A percentile compares a stretch with the other conserved stretches of the same genome.
Conservation (phyloP, 2,329 filamentous ascomycete genomes). For the Tolypocladium tundrense region DNA sequence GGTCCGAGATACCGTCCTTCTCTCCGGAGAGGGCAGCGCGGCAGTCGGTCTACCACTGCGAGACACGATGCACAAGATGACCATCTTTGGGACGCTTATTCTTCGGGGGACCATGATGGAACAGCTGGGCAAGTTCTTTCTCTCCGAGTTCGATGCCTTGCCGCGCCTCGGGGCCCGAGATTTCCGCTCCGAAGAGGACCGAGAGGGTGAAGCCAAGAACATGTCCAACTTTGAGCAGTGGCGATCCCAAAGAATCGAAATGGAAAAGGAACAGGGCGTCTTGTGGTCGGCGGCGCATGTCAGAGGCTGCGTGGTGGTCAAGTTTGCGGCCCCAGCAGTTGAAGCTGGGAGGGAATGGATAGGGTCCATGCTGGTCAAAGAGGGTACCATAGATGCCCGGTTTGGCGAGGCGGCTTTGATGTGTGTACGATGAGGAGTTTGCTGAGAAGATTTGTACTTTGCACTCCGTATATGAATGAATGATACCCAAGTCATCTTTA, state of each 20-base stretch:
- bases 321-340: slow-evolving; percentile 75
- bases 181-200: slow-evolving; percentile 50
- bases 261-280: slow-evolving; percentile 50
- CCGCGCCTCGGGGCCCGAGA: slow-evolving; percentile 77
- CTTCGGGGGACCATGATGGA: slow-evolving; percentile 64
- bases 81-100: slow-evolving; percentile 76
- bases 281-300: slow-evolving; percentile 77
- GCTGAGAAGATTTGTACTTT: too few species aligned
- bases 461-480: not conserved
- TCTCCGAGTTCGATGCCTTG: slow-evolving; percentile 65
- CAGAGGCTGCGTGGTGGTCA: slow-evolving; percentile 78
- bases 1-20: slow-evolving; percentile 73
- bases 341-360: slow-evolving; percentile 78
- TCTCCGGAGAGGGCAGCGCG: slow-evolving; percentile 46
- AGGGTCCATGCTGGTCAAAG: slow-evolving; percentile 59
- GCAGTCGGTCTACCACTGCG: slow-evolving; percentile 31
- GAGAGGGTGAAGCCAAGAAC: slow-evolving; percentile 22
- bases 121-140: slow-evolving; percentile 60
- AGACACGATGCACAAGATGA: slow-evolving; percentile 62
- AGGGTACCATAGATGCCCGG: slow-evolving; percentile 57
- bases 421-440: slow-evolving; percentile 41
- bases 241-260: slow-evolving; percentile 42
- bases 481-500: not conserved
- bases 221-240: slow-evolving; percentile 37
- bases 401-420: slow-evolving; percentile 78